Evolutionary conservation across 768 basidiomycete species (phyloP).

Genomic region (Mycena crocata): DNA sequence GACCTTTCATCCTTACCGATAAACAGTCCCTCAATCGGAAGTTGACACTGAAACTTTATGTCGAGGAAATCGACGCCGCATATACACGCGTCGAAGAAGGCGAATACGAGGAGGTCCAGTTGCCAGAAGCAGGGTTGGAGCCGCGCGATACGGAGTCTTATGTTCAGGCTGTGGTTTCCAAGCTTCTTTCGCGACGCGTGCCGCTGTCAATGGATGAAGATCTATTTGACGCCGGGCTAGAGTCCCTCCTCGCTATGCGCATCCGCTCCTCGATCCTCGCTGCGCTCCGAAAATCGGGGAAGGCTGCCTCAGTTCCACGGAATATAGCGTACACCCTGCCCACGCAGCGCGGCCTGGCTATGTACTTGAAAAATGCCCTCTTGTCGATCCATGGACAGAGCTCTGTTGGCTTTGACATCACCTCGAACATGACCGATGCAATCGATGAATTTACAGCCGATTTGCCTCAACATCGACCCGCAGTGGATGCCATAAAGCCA

Average conservation of each 20-base stretch:
- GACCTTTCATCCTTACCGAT: slow-evolving; percentile 39
- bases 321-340: slow-evolving; percentile 16
- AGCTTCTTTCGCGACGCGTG: neutral
- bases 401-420: neutral
- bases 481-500: neutral
- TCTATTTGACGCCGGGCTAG: slow-evolving; percentile 17
- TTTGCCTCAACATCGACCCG: slow-evolving; percentile 4
- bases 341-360: slow-evolving; percentile 4
- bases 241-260: slow-evolving; percentile 19
- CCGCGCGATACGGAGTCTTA: neutral
- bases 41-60: slow-evolving; percentile 35
- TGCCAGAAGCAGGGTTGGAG: neutral
- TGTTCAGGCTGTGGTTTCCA: slow-evolving; percentile 4
- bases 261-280: slow-evolving; percentile 14
- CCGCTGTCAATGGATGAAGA: slow-evolving; percentile 6
- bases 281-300: slow-evolving; percentile 8
- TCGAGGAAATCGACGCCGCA: slow-evolving; percentile 39
- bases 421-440: neutral
- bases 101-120: slow-evolving; percentile 19
- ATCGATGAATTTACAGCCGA: slow-evolving; percentile 1
- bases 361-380: slow-evolving; percentile 3
- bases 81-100: slow-evolving; percentile 32
- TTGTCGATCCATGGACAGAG: neutral
- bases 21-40: slow-evolving; percentile 41
- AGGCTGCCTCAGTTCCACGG: neutral